Evolutionary conservation across 495 filamentous ascomycete genomes (phyloP), one percentile per base, ranked within the genome.

Genomic region (Penicillium subrubescens): DNA sequence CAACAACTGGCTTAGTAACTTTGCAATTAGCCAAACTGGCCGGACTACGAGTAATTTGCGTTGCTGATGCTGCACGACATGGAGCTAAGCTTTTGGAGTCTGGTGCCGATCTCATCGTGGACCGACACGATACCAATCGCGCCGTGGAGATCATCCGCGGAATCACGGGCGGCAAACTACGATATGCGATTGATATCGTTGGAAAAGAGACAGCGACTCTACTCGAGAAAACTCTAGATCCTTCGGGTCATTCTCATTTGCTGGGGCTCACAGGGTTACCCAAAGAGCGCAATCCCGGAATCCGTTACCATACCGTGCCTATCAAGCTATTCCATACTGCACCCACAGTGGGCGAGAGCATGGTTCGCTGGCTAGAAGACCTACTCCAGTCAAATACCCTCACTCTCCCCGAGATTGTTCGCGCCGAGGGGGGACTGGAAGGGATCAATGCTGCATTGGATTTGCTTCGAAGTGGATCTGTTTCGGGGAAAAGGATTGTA

Each of bases 281-380:
- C 0, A 87, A 88, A 67, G 76, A 78, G 55, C 64, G 67, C 12
- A 64, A 77, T 3, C 63, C 75, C 0, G 79, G 81, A 11, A 79
- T 89, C 19, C 69, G 69, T 23, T 79, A 82, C 53, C 88, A 91
- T 61, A 86, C 79, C 5, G 85, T 90, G 23, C 89, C 88, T 0
- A 89, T 91, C 57, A 91, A 90, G 71, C 62, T 89, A 27, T 91
- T 90, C 66, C 89, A 91, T 65, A 80, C 83, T 56, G 82, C 85
- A 4, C 79, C 84, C 0, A 73, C 75, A 3, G 79, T 90, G 0
- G 88, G 89, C 1, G 83, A 86, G 54, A 72, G 70, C 8, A 68
- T 88, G 68, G 83, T 86, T 5, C 64, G 66, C 19, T 91, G 88
- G 88, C 70, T 89, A 62, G 88, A 90, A 69, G 71, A 75, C 37